A percentile compares a stretch with the other conserved stretches of the same genome.
These are phyloP conservation scores for Cladosporium colombiae DNA, from an alignment of 2,329 filamentous ascomycete species.

Conservation along the genomic window DNA sequence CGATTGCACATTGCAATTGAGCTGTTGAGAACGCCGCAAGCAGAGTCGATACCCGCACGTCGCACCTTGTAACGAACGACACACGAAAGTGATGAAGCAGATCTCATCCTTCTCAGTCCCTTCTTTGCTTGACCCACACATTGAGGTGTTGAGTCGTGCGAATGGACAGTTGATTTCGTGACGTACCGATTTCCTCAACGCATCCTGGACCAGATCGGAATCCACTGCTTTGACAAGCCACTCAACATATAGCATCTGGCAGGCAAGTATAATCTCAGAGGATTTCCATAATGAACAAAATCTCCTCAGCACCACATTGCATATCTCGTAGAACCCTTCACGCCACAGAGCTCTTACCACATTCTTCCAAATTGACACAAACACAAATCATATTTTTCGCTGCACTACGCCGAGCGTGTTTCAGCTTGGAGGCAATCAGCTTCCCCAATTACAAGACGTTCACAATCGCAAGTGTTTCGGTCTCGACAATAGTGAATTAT, in stretches of 20 bases:
- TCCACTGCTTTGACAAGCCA: background rate
- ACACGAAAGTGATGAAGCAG: background rate
- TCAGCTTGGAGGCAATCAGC: background rate
- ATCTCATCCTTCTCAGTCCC: background rate
- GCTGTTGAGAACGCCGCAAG: background rate
- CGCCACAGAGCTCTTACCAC: background rate
- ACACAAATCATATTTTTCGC: background rate
- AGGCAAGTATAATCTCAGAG: background rate
- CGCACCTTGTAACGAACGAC: background rate
- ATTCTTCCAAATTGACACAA: background rate
- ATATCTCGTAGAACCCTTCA: background rate
- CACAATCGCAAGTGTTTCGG: background rate
- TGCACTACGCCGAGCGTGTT: background rate
- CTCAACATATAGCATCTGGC: background rate
- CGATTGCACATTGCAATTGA: background rate
- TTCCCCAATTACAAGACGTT: background rate
- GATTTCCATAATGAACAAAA: background rate
- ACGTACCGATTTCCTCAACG: background rate
- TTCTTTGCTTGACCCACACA: background rate
- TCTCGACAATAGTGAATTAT: background rate
- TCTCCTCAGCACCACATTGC: background rate
- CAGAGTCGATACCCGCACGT: background rate
- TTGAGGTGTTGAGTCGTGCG: background rate
- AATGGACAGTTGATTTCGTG: background rate
- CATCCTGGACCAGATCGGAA: background rate